These are phyloP conservation scores for Colletotrichum melonis DNA, from an alignment of 2,329 filamentous ascomycete species.

Conservation along the genomic window DNA sequence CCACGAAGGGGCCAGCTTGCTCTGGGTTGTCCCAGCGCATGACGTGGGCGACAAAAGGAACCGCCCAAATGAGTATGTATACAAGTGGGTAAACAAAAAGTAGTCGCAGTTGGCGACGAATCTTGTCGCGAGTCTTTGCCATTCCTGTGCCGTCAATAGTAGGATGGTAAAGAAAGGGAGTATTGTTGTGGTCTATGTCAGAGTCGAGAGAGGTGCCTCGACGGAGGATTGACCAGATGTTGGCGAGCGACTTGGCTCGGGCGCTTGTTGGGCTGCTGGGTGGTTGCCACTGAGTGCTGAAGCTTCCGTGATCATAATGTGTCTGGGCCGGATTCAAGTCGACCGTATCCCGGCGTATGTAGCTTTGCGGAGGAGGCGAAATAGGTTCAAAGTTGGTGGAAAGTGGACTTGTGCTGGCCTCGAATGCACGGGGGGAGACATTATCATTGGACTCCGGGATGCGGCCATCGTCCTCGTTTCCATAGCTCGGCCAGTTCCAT, in stretches of 20 bases:
- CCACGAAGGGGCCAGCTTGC: conserved; percentile 57
- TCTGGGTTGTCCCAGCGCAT: conserved; percentile 61
- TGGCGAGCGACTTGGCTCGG: conserved; percentile 39
- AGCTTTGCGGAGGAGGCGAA: conserved; percentile 29
- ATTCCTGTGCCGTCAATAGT: conserved; percentile 43
- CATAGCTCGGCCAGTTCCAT: conserved; percentile 36
- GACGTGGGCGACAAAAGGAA: conserved; percentile 76
- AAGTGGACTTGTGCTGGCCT: conserved; percentile 21
- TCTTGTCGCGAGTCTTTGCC: conserved; percentile 60
- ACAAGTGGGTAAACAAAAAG: conserved; percentile 82
- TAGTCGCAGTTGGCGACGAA: conserved; percentile 75
- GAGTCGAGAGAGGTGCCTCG: conserved; percentile 34
- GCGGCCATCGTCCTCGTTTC: conserved; percentile 20
- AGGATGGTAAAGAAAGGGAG: conserved; percentile 33
- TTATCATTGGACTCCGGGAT: conserved; percentile 16
- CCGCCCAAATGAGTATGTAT: conserved; percentile 78
- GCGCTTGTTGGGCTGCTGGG: conserved; percentile 28
- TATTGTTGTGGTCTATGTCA: conserved; percentile 27
- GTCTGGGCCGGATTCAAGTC: conserved; percentile 4
- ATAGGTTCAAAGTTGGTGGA: conserved; percentile 28
- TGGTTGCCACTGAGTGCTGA: conserved; percentile 25
- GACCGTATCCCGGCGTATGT: conserved; percentile 30
- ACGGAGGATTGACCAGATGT: conserved; percentile 41
- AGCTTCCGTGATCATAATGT: not conserved
- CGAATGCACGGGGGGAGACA: not conserved